These are phyloP conservation scores for Neoarthrinium moseri DNA, from an alignment of 2,329 filamentous ascomycete genomes.

Conservation along the genomic window DNA sequence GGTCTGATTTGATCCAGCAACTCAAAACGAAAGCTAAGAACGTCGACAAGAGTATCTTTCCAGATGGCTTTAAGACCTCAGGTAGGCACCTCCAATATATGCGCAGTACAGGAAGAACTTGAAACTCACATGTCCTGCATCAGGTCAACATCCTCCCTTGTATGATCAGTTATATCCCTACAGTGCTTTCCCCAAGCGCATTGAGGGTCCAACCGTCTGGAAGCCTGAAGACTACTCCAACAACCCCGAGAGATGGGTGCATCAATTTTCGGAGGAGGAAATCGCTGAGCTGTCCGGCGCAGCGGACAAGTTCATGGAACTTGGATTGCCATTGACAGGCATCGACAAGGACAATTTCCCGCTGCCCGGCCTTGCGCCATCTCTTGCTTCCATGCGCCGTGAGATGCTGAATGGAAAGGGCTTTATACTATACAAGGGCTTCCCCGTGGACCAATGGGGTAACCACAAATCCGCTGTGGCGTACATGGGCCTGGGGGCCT, in stretches of 20 bases:
- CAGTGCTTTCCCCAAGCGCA: constrained; percentile 62
- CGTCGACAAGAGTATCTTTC: constrained; percentile 5
- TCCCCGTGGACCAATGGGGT: constrained; percentile 75
- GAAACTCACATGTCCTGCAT: constrained; percentile 24
- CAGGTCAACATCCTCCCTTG: constrained; percentile 66
- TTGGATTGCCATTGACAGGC: constrained; percentile 61
- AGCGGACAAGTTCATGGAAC: constrained; percentile 61
- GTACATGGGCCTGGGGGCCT: constrained; percentile 87
- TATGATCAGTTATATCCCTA: constrained; percentile 63
- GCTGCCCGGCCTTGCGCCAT: constrained; percentile 53
- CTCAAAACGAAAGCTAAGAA: constrained; percentile 4
- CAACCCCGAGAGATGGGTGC: constrained; percentile 67
- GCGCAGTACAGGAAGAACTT: background rate
- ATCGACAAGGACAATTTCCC: constrained; percentile 59
- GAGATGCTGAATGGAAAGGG: constrained; percentile 82
- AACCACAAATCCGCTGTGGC: constrained; percentile 77
- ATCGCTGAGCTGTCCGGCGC: constrained; percentile 59
- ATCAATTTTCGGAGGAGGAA: constrained; percentile 61
- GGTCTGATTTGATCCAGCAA: constrained; percentile 3
- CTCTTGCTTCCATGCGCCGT: constrained; percentile 55
- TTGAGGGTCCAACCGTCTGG: constrained; percentile 68
- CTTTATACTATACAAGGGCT: constrained; percentile 85
- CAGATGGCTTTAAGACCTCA: constrained; percentile 9
- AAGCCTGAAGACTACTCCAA: constrained; percentile 58
- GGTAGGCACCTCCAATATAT: background rate